Evolutionary conservation across 73 alveolate species (phyloP).

Genomic region (Paramecium pentaurelia): DNA sequence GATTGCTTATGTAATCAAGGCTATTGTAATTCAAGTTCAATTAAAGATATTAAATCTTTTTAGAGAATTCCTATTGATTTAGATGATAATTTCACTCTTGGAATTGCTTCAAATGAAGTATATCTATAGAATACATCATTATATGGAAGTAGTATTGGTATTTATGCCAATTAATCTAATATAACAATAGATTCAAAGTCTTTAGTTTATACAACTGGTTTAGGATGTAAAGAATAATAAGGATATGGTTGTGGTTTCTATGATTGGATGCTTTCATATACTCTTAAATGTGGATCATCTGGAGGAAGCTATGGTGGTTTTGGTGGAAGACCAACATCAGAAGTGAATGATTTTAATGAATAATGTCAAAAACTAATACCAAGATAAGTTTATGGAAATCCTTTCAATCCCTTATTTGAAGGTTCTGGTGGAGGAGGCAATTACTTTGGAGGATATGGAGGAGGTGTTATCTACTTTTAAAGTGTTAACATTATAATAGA

Average conservation of each 20-base stretch:
- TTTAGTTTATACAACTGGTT: neutral
- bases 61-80: neutral
- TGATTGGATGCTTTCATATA: neutral
- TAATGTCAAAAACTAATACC: neutral
- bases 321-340: neutral
- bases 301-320: slow-evolving; percentile 32
- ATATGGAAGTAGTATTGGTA: neutral
- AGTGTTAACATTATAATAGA: neutral
- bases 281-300: neutral
- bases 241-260: neutral
- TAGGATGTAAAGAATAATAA: neutral
- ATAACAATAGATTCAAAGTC: neutral
- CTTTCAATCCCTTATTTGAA: neutral
- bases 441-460: neutral
- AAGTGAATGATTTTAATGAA: neutral
- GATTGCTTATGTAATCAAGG: neutral
- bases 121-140: neutral
- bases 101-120: neutral
- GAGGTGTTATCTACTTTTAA: neutral
- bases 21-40: neutral
- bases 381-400: neutral
- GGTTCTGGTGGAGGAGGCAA: neutral
- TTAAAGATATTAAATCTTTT: neutral
- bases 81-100: neutral
- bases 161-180: neutral